A percentile compares a stretch with the other conserved stretches of the same genome.
Conservation (phyloP, 2,329 filamentous ascomycete species). For the Aspergillus unguis region DNA sequence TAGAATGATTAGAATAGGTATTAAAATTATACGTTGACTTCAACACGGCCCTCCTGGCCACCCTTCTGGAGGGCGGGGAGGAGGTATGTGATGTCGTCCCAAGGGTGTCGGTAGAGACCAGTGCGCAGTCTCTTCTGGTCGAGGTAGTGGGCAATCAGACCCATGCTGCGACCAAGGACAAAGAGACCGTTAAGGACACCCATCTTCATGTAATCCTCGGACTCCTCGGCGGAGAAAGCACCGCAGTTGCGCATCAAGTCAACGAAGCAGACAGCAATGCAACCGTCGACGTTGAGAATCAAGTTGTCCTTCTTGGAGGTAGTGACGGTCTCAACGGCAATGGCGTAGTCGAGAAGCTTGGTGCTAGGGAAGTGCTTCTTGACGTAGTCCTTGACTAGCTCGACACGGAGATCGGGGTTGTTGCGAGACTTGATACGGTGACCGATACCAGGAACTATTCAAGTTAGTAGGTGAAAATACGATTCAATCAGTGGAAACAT, state of each 20-base stretch:
- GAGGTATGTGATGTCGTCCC: slow-evolving; percentile 97
- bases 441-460: slow-evolving; percentile 83
- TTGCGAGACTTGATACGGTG: slow-evolving; percentile 99
- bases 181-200: slow-evolving; percentile 99
- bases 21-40: slow-evolving; percentile 68
- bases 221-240: slow-evolving; percentile 92
- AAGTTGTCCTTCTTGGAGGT: slow-evolving; percentile 99
- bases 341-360: slow-evolving; percentile 98
- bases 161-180: slow-evolving; percentile 93
- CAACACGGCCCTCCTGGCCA: slow-evolving; percentile 80
- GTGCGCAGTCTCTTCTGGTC: slow-evolving; percentile 99
- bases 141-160: slow-evolving; percentile 98
- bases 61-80: slow-evolving; percentile 73
- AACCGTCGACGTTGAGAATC: slow-evolving; percentile 98
- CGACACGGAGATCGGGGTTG: slow-evolving; percentile 99
- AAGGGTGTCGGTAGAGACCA: slow-evolving; percentile 97
- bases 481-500: slow-evolving; percentile 34
- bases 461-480: slow-evolving; percentile 25
- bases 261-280: slow-evolving; percentile 97
- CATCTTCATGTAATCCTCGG: slow-evolving; percentile 98
- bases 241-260: slow-evolving; percentile 97
- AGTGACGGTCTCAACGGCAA: slow-evolving; percentile 95
- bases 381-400: slow-evolving; percentile 99
- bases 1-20: slow-evolving; percentile 24
- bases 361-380: slow-evolving; percentile 94